Evolutionary conservation across 345 rosid genomes (phyloP).

Genomic region (Lepidium didymum): DNA sequence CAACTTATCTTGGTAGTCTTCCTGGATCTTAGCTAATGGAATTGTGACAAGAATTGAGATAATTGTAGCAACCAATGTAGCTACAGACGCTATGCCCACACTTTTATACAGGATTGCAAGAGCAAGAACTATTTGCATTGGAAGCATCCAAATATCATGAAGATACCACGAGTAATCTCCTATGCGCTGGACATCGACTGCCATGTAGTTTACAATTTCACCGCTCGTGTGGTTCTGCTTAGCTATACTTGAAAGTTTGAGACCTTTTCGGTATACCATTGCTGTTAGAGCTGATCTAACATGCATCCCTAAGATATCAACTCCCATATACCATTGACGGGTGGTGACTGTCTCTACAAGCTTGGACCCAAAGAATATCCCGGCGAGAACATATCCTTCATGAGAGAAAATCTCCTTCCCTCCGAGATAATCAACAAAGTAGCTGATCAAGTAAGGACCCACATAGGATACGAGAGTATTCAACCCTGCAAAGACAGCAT

Average conservation of each 20-base stretch:
- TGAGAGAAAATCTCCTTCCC: conserved; percentile 81
- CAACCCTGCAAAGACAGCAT: conserved; percentile 87
- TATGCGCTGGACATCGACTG: conserved; percentile 94
- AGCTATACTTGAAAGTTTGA: conserved; percentile 78
- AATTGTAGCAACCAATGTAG: conserved; percentile 86
- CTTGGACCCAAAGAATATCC: conserved; percentile 87
- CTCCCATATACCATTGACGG: conserved; percentile 99
- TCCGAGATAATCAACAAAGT: conserved; percentile 92
- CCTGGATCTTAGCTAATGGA: conserved; percentile 86
- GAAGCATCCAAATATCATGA: conserved; percentile 99
- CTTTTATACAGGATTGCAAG: conserved; percentile 89
- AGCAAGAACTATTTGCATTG: conserved; percentile 91
- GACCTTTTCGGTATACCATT: conserved; percentile 91
- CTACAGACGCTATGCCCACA: conserved; percentile 92
- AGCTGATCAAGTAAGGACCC: conserved; percentile 92
- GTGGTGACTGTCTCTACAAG: conserved; percentile 90
- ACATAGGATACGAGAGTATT: conserved; percentile 93
- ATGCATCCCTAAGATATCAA: conserved; percentile 98
- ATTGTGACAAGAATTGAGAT: conserved; percentile 76
- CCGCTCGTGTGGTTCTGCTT: conserved; percentile 97
- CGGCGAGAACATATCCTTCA: conserved; percentile 94
- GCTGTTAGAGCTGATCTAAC: conserved; percentile 97
- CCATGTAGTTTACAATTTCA: conserved; percentile 96
- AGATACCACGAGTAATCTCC: conserved; percentile 99
- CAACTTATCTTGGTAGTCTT: conserved; percentile 89